Percentiles rank a stretch among this genome's conserved stretches.
Evolutionary conservation across 352 stramenopile species (phyloP).

Genomic region (Pythium coloratum): DNA sequence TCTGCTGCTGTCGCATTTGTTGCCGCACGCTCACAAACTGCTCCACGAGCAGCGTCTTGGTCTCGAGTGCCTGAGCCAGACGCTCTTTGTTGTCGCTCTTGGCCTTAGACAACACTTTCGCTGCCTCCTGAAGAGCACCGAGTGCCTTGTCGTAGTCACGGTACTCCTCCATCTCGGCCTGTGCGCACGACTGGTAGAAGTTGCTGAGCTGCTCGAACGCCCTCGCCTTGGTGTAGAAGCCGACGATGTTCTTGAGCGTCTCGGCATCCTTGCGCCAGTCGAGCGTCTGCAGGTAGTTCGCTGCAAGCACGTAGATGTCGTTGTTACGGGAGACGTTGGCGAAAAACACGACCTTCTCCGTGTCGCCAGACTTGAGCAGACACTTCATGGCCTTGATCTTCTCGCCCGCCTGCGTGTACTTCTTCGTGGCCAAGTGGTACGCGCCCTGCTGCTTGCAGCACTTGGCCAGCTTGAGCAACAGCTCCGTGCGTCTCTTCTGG

Average conservation of each 20-base stretch:
- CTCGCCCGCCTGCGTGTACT: conserved; percentile 94
- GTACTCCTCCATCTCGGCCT: conserved; percentile 93
- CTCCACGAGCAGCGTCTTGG: conserved; percentile 73
- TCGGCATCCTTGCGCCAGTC: conserved; percentile 91
- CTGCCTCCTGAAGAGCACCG: conserved; percentile 87
- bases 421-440: conserved; percentile 94
- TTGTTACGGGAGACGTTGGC: conserved; percentile 90
- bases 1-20: conserved; percentile 46
- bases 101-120: conserved; percentile 85
- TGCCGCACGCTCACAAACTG: conserved; percentile 81
- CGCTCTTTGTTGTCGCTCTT: conserved; percentile 70
- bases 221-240: conserved; percentile 95
- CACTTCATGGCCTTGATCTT: conserved; percentile 95
- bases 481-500: conserved; percentile 66
- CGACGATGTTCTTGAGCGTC: conserved; percentile 93
- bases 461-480: conserved; percentile 91
- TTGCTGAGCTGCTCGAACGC: conserved; percentile 88
- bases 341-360: conserved; percentile 95
- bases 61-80: conserved; percentile 52
- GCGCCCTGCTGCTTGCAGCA: conserved; percentile 91
- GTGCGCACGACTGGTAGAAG: conserved; percentile 92
- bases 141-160: conserved; percentile 94
- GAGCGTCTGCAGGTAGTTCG: conserved; percentile 95
- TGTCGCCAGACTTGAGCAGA: conserved; percentile 94
- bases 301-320: conserved; percentile 95